Evolutionary conservation across 2,329 filamentous ascomycete species (phyloP), one percentile per base, ranked within the genome.

Genomic region (Sporothrix brasiliensis): DNA sequence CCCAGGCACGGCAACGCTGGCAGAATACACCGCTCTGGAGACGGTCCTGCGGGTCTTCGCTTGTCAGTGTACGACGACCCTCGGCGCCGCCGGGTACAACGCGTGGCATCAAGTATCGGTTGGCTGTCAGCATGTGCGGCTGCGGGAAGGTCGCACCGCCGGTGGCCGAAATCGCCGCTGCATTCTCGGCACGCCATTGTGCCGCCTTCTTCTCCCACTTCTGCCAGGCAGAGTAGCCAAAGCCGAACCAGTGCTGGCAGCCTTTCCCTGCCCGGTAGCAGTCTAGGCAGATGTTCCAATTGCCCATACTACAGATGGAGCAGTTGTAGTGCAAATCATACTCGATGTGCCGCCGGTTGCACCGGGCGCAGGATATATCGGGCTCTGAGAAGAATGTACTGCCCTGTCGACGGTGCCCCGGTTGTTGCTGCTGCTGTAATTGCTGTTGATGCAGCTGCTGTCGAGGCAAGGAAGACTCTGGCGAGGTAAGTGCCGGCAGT

Each of bases 321-420:
- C 94, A 98, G 77, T 91, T 91, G 80, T 94, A 97, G 79, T 97
- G 92, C 2, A 97, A 81, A 10, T 92, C 88, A 75, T 97, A 93
- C 77, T 97, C 91, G 50, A 97, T 94, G 72, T 93, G 87, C 6
- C 83, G 76, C 73, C 86, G 90, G 24, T 83, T 81, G 78, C 94
- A 98, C 11, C 87, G 83, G 50, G 88, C 86, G 78, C 94, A 97
- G 10, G 83, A 84, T 67, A 97, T 87, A 1, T 87, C 88, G 0
- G 93, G 92, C 76, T 96, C 92, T 0, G 82, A 79, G 73, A 87
- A 92, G 1, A 87, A 80, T 75, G 87, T 81, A 19, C 49, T 44
- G 4, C 54, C 53, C 73, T 84, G 79, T 77, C 58, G 60, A 16
- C 61, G 54, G 14, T 49, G 44, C 1, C 30, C 60, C 4, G 39